Conservation (phyloP, 768 basidiomycete genomes). For the Cystoderma amianthinum region DNA sequence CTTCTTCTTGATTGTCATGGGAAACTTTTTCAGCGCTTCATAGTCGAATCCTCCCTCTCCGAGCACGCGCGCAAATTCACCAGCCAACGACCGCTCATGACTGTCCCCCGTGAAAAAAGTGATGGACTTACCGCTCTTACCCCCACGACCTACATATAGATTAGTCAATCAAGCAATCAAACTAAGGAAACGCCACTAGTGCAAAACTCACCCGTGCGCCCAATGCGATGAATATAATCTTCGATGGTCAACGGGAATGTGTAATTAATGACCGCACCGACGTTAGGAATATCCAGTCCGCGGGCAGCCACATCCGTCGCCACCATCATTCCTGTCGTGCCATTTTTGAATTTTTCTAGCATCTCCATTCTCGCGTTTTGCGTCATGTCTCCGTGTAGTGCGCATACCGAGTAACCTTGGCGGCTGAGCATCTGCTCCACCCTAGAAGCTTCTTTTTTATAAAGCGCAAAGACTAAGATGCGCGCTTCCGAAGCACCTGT, state of each 20-base stretch:
- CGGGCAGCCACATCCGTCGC: constrained; percentile 98
- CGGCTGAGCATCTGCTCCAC: constrained; percentile 73
- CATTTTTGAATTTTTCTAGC: constrained; percentile 80
- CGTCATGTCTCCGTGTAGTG: constrained; percentile 87
- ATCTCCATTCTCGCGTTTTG: constrained; percentile 82
- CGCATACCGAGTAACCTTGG: constrained; percentile 72
- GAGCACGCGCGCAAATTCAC: constrained; percentile 88
- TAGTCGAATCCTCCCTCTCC: constrained; percentile 81
- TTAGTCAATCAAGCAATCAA: constrained; percentile 2
- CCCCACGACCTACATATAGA: constrained; percentile 82
- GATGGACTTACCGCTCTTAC: constrained; percentile 83
- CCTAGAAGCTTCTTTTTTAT: constrained; percentile 96
- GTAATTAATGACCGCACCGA: constrained; percentile 91
- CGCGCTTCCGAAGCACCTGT: constrained; percentile 51
- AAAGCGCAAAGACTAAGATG: constrained; percentile 88
- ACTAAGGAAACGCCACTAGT: constrained; percentile 3
- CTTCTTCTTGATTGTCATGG: constrained; percentile 97
- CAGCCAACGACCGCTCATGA: constrained; percentile 83
- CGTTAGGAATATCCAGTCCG: constrained; percentile 95
- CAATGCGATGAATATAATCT: constrained; percentile 87
- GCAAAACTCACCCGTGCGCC: constrained; percentile 67
- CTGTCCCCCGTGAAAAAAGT: constrained; percentile 94
- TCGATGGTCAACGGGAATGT: constrained; percentile 97
- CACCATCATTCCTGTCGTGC: constrained; percentile 75
- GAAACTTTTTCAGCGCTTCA: constrained; percentile 77